Evolutionary conservation across 257 asterid species (phyloP), one percentile per base, ranked within the genome.

Genomic region (Lavandula angustifolia): DNA sequence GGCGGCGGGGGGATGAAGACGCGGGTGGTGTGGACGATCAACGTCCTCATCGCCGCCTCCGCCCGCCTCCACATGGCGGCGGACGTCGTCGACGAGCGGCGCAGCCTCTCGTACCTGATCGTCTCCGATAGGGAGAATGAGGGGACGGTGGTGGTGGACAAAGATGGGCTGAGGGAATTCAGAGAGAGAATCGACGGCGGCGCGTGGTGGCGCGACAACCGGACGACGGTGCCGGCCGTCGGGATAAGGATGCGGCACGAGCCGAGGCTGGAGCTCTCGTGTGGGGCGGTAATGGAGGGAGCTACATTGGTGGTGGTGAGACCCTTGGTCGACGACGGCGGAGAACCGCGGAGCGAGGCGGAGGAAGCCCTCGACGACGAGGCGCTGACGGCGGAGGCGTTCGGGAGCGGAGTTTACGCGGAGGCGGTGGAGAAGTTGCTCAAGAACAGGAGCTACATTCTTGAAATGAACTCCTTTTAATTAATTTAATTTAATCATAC

Each of bases 1-100:
- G 66, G 51, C 9, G 81, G 79, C 1, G 79, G 74, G 0, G 83
- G 88, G 3, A 33, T 82, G 68, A 85, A 85, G 60, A 78, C 62
- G 82, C 77, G 92, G 57, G 88, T 85, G 29, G 87, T 82, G 56
- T 85, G 92, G 92, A 85, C 88, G 52, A 85, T 85, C 51, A 74
- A 80, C 73, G 88, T 87, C 1, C 63, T 85, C 52, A 85, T 85
- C 6, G 87, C 92, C 3, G 88, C 92, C 31, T 82, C 92, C 16
- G 83, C 88, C 9, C 69, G 92, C 65, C 92, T 82, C 68, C 78
- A 56, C 58, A 85, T 85, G 87, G 73, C 83, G 71, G 60, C 76
- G 9, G 92, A 85, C 9, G 85, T 78, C 31, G 60, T 82, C 4
- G 60, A 47, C 47, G 92, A 85, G 76, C 92, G 80, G 50, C 74